A percentile compares a stretch with the other conserved stretches of the same genome.
Evolutionary conservation across 305 asterid genomes (phyloP).

Genomic region (Fraxinus paxiana): DNA sequence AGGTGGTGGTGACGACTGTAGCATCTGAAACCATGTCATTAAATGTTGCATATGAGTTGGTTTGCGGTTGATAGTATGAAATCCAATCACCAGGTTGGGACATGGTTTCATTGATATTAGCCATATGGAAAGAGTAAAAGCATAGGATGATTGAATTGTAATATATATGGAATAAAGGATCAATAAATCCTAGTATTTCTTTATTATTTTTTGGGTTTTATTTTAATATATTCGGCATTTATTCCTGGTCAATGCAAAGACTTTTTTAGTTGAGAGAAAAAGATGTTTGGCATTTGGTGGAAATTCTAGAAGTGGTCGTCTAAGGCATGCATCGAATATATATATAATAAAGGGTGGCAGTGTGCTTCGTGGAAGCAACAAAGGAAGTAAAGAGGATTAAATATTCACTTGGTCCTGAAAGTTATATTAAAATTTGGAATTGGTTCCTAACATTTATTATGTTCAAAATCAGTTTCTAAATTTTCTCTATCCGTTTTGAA

Average conservation of each 20-base stretch:
- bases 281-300: neutral
- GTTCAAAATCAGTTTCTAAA: neutral
- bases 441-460: neutral
- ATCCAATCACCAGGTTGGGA: slow-evolving; percentile 45
- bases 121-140: slow-evolving; percentile 27
- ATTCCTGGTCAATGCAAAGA: neutral
- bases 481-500: neutral
- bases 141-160: slow-evolving; percentile 10
- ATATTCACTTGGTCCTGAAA: neutral
- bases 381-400: neutral
- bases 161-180: slow-evolving; percentile 26
- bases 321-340: neutral
- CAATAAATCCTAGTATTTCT: slow-evolving; percentile 19
- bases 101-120: slow-evolving; percentile 43
- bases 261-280: neutral
- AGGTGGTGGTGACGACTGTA: neutral
- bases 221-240: neutral
- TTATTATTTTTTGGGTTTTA: neutral
- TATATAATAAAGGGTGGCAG: neutral
- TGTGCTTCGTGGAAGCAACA: neutral
- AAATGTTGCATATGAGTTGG: neutral
- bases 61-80: neutral
- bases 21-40: neutral
- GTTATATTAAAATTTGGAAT: neutral
- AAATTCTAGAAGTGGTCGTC: neutral